These are phyloP conservation scores for Lentinula lateritia DNA, from an alignment of 768 basidiomycete species.

Conservation along the genomic window DNA sequence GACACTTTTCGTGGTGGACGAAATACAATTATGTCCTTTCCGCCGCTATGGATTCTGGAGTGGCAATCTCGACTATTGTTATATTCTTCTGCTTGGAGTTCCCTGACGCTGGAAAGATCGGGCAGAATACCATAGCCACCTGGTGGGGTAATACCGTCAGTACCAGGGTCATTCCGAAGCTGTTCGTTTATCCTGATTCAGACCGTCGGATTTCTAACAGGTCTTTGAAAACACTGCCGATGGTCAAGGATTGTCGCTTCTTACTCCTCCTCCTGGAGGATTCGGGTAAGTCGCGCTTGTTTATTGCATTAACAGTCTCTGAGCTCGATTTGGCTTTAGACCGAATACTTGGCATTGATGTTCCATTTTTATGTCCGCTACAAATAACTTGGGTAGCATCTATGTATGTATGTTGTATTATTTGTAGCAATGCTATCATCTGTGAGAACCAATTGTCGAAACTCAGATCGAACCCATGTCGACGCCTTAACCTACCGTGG, in stretches of 20 bases:
- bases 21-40: slow-evolving; percentile 59
- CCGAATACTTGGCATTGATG: not conserved
- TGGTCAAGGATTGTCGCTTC: slow-evolving; percentile 29
- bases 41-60: slow-evolving; percentile 49
- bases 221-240: slow-evolving; percentile 30
- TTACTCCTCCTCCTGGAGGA: slow-evolving; percentile 22
- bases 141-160: slow-evolving; percentile 70
- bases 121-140: slow-evolving; percentile 38
- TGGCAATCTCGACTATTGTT: slow-evolving; percentile 38
- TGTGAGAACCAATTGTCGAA: too few relatives aligned
- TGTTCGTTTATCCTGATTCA: not conserved
- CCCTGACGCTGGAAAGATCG: slow-evolving; percentile 57
- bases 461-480: too few relatives aligned
- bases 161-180: not conserved
- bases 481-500: too few relatives aligned
- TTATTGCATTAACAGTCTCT: slow-evolving; percentile 14
- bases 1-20: slow-evolving; percentile 65
- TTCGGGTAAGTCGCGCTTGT: slow-evolving; percentile 25
- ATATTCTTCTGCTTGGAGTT: slow-evolving; percentile 57
- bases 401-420: not conserved
- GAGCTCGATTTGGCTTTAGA: not conserved
- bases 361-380: not conserved
- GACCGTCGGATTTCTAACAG: slow-evolving; percentile 18
- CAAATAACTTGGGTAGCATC: not conserved
- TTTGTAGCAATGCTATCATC: too few relatives aligned